A percentile compares a stretch with the other conserved stretches of the same genome.
Conservation (phyloP, 2,329 filamentous ascomycete species). For the Chlorencoelia australis region DNA sequence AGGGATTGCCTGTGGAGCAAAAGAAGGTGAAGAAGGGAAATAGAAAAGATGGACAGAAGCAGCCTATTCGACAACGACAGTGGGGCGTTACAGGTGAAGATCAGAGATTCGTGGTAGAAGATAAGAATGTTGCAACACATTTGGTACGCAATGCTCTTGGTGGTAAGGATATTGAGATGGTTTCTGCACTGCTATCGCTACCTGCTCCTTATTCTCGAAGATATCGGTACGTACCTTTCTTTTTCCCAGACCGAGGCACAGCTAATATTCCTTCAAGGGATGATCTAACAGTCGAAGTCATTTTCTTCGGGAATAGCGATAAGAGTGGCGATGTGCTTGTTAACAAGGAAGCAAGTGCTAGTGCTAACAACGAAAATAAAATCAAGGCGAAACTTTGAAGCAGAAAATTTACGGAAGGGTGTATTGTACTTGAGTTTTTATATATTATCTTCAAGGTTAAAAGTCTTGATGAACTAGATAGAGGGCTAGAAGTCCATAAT, state of each 20-base stretch:
- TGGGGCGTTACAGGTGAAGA: conserved; percentile 74
- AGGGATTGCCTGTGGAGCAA: conserved; percentile 66
- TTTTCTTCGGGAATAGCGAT: conserved; percentile 85
- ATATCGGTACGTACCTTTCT: conserved; percentile 58
- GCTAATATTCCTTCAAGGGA: conserved; percentile 47
- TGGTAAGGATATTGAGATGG: conserved; percentile 85
- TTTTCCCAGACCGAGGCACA: neutral
- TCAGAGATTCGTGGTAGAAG: conserved; percentile 83
- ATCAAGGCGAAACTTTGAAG: conserved; percentile 25
- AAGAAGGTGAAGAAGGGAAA: conserved; percentile 34
- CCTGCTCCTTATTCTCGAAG: conserved; percentile 84
- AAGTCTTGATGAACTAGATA: too few relatives aligned
- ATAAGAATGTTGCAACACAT: conserved; percentile 94
- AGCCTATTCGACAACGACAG: conserved; percentile 80
- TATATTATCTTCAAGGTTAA: too few relatives aligned
- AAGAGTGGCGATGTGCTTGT: conserved; percentile 69
- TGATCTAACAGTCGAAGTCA: conserved; percentile 93
- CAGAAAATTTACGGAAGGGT: too few relatives aligned
- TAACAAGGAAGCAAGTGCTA: conserved; percentile 77
- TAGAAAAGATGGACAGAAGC: conserved; percentile 61
- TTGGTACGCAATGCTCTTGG: conserved; percentile 90
- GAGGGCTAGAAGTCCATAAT: too few relatives aligned
- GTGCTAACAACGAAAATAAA: conserved; percentile 20
- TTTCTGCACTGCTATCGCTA: conserved; percentile 83
- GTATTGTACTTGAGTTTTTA: too few relatives aligned